Evolutionary conservation across 768 basidiomycete species (phyloP).

Genomic region (Dacryopinax primogenitus): DNA sequence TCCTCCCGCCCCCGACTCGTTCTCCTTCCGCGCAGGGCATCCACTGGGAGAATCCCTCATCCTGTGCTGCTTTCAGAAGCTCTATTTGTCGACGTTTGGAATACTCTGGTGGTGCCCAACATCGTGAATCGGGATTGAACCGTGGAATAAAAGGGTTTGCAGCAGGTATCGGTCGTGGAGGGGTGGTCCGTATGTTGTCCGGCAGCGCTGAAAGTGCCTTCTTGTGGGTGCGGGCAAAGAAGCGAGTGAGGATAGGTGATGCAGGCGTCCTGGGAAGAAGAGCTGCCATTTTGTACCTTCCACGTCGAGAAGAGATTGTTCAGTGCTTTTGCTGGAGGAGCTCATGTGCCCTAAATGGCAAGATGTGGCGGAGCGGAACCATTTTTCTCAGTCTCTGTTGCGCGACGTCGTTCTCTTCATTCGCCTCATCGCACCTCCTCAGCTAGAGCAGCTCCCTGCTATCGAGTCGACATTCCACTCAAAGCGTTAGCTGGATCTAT

Average conservation of each 20-base stretch:
- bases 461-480: no score
- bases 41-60: conserved; percentile 39
- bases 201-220: background rate
- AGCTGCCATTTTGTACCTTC: background rate
- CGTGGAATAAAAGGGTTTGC: conserved; percentile 60
- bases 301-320: background rate
- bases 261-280: background rate
- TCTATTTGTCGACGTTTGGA: conserved; percentile 68
- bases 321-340: background rate
- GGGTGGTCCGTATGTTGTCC: background rate
- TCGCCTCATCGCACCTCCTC: no score
- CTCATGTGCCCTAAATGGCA: background rate
- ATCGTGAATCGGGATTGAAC: conserved; percentile 44
- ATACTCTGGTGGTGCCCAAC: conserved; percentile 58
- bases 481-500: no score
- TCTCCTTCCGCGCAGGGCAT: conserved; percentile 56
- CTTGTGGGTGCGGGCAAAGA: background rate
- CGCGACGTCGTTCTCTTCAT: no score
- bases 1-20: conserved; percentile 20
- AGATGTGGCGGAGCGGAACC: background rate
- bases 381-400: background rate
- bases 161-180: conserved; percentile 15
- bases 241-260: background rate
- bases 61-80: conserved; percentile 57
- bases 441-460: no score